phyloP scores from a whole-genome alignment of 345 rosid species.

The Ailanthus altissimus region DNA sequence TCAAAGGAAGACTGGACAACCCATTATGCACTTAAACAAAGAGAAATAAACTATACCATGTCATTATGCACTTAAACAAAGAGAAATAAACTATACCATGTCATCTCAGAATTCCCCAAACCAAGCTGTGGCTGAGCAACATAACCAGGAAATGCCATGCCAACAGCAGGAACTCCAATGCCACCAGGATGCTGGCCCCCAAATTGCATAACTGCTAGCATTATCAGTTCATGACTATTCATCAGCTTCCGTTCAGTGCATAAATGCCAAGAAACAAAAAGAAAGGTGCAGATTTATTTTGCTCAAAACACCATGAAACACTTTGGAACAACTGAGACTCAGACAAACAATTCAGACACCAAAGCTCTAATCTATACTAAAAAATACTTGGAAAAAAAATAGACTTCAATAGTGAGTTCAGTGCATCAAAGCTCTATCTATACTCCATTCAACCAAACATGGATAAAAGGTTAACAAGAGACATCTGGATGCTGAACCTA shows the following conservation, averaged over 20 bases:
- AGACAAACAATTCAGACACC: background rate
- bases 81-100: slow-evolving; percentile 58
- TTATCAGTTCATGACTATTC: slow-evolving; percentile 3
- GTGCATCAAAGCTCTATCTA: background rate
- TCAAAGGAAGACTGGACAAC: background rate
- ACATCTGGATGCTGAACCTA: background rate
- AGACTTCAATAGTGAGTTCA: background rate
- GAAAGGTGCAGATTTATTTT: background rate
- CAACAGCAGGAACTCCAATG: slow-evolving; percentile 82
- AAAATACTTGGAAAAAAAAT: background rate
- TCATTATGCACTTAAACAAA: background rate
- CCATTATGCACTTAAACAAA: too few species aligned
- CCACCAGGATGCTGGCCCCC: slow-evolving; percentile 91
- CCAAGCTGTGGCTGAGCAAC: slow-evolving; percentile 85
- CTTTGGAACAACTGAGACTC: background rate
- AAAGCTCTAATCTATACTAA: background rate
- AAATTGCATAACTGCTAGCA: slow-evolving; percentile 77
- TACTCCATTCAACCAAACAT: background rate
- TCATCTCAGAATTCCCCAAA: slow-evolving; percentile 86
- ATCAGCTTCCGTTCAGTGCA: slow-evolving; percentile 1
- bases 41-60: too few species aligned
- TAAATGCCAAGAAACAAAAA: background rate
- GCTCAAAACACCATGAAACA: background rate
- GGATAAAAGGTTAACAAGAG: background rate
- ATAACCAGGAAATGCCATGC: slow-evolving; percentile 97